Percentiles rank a stretch among this genome's conserved stretches.
These are phyloP conservation scores for Plicaturopsis crispa DNA, from an alignment of 768 basidiomycete genomes.

Conservation along the genomic window DNA sequence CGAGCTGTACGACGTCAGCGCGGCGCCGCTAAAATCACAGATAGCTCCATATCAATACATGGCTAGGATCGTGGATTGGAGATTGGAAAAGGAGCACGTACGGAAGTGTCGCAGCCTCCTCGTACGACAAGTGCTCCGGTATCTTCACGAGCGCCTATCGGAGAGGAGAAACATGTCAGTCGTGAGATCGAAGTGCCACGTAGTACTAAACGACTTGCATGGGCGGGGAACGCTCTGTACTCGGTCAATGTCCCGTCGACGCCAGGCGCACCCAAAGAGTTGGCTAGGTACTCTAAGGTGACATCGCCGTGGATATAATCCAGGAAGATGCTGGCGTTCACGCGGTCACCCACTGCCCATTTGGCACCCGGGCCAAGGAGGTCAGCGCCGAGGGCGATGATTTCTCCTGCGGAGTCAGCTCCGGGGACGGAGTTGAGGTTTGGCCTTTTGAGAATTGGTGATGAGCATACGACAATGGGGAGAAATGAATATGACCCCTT, in stretches of 20 bases:
- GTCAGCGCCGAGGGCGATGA: conserved; percentile 34
- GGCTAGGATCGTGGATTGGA: background rate
- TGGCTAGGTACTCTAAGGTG: no score
- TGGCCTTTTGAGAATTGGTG: conserved; percentile 7
- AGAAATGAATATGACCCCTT: conserved; percentile 2
- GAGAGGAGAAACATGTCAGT: background rate
- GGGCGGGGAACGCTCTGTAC: conserved; percentile 40
- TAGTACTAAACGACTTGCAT: conserved; percentile 29
- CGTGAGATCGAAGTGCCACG: no score
- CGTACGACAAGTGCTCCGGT: conserved; percentile 50
- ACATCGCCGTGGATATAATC: conserved; percentile 27
- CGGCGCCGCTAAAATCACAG: conserved; percentile 36
- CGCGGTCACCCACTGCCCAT: conserved; percentile 29
- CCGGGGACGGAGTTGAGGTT: conserved; percentile 19
- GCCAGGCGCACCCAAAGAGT: no score
- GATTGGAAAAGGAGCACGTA: conserved; percentile 20
- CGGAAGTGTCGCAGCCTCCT: conserved; percentile 61
- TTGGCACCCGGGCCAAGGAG: no score
- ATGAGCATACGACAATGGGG: conserved; percentile 25
- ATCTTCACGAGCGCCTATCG: conserved; percentile 40
- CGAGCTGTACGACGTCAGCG: conserved; percentile 57
- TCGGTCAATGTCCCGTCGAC: conserved; percentile 46
- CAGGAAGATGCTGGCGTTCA: conserved; percentile 25
- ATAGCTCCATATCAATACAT: background rate
- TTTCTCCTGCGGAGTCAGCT: conserved; percentile 52